Percentiles rank a stretch among this genome's conserved stretches.
Evolutionary conservation across 768 basidiomycete genomes (phyloP).

Genomic region (Brasilioporus rufonigricans): DNA sequence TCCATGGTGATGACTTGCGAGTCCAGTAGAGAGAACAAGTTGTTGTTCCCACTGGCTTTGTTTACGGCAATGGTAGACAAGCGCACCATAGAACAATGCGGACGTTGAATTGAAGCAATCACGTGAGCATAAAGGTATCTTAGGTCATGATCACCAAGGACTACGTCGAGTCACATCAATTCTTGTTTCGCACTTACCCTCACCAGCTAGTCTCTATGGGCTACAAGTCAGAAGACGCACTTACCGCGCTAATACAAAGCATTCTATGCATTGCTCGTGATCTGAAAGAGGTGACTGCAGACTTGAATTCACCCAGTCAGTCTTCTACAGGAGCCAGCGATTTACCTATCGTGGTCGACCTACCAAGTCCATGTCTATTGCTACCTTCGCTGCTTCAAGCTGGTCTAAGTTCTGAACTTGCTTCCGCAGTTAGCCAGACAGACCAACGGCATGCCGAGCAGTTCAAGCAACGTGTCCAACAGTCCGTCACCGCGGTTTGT

Average conservation of each 20-base stretch:
- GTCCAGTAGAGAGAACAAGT: too few species aligned
- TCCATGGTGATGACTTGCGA: neutral
- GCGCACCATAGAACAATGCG: too few species aligned
- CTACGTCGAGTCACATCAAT: too few species aligned
- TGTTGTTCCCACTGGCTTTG: too few species aligned
- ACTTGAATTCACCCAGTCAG: too few species aligned
- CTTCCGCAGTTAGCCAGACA: rapidly evolving
- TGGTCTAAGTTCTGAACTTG: neutral
- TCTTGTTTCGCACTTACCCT: too few species aligned
- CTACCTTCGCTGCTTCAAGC: neutral
- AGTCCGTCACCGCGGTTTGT: neutral
- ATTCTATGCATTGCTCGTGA: neutral
- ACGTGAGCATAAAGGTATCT: too few species aligned
- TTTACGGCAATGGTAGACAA: too few species aligned
- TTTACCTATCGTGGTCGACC: neutral
- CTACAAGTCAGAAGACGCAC: neutral
- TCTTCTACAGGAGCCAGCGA: too few species aligned
- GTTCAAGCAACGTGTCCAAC: neutral
- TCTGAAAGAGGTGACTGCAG: neutral
- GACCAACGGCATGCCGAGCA: neutral
- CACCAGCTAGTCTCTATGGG: neutral
- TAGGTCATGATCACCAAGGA: too few species aligned
- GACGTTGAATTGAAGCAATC: conserved; percentile 12
- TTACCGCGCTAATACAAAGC: neutral
- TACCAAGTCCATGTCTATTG: neutral